These are phyloP conservation scores for Albugo laibachii DNA, from an alignment of 352 stramenopile genomes.

Conservation along the genomic window DNA sequence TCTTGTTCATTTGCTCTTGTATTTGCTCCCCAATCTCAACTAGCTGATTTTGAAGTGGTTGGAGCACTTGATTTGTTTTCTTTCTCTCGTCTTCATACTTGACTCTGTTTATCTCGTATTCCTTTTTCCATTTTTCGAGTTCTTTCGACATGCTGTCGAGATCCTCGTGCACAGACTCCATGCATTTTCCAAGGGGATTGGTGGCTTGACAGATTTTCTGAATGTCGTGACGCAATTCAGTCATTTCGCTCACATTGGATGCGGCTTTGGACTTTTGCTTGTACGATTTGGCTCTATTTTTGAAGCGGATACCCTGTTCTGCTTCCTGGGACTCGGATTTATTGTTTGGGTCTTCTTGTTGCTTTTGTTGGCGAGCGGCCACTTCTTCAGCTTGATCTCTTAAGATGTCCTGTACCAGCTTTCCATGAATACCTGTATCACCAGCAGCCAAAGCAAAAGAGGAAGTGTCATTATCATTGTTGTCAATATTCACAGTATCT, in stretches of 20 bases:
- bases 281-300: constrained; percentile 60
- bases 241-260: constrained; percentile 49
- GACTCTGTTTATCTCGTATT: constrained; percentile 60
- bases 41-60: constrained; percentile 67
- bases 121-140: constrained; percentile 78
- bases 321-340: constrained; percentile 17
- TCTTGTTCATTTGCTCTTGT: constrained; percentile 82
- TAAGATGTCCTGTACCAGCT: constrained; percentile 64
- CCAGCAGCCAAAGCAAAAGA: constrained; percentile 10
- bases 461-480: constrained; percentile 15
- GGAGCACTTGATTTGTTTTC: constrained; percentile 61
- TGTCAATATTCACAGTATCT: constrained; percentile 17
- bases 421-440: constrained; percentile 30
- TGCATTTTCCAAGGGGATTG: constrained; percentile 78
- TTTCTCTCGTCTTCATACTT: constrained; percentile 72
- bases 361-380: constrained; percentile 35
- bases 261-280: constrained; percentile 60
- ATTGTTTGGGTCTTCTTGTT: constrained; percentile 25
- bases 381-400: constrained; percentile 59
- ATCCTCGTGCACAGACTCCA: constrained; percentile 89
- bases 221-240: constrained; percentile 57
- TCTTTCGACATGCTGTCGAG: constrained; percentile 87
- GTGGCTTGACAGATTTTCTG: constrained; percentile 84
- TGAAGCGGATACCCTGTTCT: constrained; percentile 59
- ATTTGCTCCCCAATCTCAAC: constrained; percentile 78